Evolutionary conservation across 139 green algal species (phyloP), one percentile per base, ranked within the genome.

Genomic region (Dunaliella primolecta): DNA sequence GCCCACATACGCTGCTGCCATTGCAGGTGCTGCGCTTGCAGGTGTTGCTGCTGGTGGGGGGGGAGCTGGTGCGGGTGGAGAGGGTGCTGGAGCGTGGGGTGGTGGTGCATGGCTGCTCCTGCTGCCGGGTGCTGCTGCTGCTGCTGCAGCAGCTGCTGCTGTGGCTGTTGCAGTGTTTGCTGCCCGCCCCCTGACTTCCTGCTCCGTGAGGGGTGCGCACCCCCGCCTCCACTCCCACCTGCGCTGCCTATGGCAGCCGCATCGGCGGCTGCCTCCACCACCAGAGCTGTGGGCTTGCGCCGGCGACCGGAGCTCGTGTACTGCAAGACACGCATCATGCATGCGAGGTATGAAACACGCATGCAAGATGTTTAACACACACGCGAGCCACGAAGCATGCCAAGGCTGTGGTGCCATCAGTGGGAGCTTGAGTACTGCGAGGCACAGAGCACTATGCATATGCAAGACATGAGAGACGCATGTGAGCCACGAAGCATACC

Each of bases 41-140:
- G 75, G 27, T 55, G 75, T 33, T 37, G n/a, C 32, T 81, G 75
- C 20, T 25, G 27, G 11, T 30, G 30, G 27, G 37, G 75, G 34
- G 64, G 78, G 34, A 34, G 35, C 78, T 82, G 35, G 34, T 82
- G 35, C 78, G 34, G n/a, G 32, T 78, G 72, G 30, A 15, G n/a
- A n/a, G n/a, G n/a, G n/a, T n/a, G n/a, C n/a, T 7, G 7, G 20
- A 31, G 15, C 2, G 31, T 33, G 38, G 75, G 32, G 27, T 3
- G 32, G 7, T 31, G 21, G 15, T 31, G 7, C 46, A 33, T 33
- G 30, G 75, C 75, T 36, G 75, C 75, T 38, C 3, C 32, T 80
- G 75, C 75, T 36, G 75, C n/a, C 2, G 75, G 78, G 32, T 71
- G 15, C 35, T 57, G 78, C 35, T 82, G 78, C 78, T 64, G 78